These are phyloP conservation scores for Ophiostoma populinum DNA, from an alignment of 2,329 filamentous ascomycete species.

Conservation along the genomic window DNA sequence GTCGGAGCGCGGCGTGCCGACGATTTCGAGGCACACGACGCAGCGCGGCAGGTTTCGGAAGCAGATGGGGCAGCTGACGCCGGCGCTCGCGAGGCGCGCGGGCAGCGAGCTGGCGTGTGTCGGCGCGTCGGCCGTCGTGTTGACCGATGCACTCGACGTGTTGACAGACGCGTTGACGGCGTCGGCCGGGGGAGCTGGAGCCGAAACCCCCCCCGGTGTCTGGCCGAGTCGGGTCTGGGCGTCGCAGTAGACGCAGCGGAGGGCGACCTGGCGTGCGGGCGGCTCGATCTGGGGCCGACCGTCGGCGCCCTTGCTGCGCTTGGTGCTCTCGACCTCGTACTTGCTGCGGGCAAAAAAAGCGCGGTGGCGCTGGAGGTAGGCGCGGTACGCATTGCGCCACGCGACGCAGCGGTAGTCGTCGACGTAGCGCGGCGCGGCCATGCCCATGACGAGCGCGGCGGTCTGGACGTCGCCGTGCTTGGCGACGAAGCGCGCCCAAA, in stretches of 20 bases:
- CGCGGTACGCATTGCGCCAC: slow-evolving; percentile 57
- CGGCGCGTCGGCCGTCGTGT: too few species aligned
- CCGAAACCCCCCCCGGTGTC: too few species aligned
- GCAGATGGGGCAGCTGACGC: slow-evolving; percentile 49
- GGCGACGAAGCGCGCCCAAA: slow-evolving; percentile 58
- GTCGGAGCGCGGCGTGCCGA: slow-evolving; percentile 46
- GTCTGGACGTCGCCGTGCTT: slow-evolving; percentile 67
- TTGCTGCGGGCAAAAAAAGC: slow-evolving; percentile 58
- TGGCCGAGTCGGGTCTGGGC: slow-evolving; percentile 30
- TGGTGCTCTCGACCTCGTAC: slow-evolving; percentile 62
- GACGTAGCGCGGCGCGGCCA: slow-evolving; percentile 59
- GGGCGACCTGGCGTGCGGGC: slow-evolving; percentile 50
- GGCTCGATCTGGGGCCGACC: slow-evolving; percentile 46
- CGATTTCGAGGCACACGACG: slow-evolving; percentile 48
- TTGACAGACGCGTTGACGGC: too few species aligned
- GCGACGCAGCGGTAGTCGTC: slow-evolving; percentile 58
- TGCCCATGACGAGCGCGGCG: slow-evolving; percentile 55
- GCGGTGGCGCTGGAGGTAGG: slow-evolving; percentile 55
- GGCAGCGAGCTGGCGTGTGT: slow-evolving; percentile 21
- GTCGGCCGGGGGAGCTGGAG: too few species aligned
- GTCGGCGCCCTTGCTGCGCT: slow-evolving; percentile 33
- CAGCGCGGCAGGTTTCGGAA: slow-evolving; percentile 50
- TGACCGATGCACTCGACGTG: too few species aligned
- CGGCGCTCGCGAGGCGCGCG: slow-evolving; percentile 35
- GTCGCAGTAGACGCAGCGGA: slow-evolving; percentile 65